Base-by-base conservation (phyloP, 2,329 filamentous ascomycete species). In the Chrysoporthe austroafricana region DNA sequence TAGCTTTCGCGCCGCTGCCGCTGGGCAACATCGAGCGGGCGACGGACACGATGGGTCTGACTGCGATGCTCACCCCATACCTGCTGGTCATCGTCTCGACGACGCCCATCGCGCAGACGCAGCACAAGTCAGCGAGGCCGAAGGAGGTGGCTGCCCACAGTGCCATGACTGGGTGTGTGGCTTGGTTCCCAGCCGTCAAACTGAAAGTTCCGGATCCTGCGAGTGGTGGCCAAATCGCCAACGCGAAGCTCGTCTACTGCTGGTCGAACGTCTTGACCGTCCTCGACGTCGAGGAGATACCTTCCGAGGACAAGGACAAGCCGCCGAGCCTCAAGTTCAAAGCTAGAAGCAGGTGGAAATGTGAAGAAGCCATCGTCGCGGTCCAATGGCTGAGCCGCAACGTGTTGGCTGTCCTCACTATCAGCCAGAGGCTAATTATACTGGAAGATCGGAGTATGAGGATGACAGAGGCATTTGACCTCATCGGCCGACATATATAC, bases 211-310 rank as follows among this genome's bases (percentile, higher is more conserved):
- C 88, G 11, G 90, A 93, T 70, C 82, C 87, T 1, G 84, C 86
- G 59, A 88, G 87, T 0, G 89, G 88, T 5, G 91, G 89, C 73
- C 86, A 89, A 8, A 84, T 90, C 11, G 94, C 92, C 21, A 91
- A 90, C 74, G 91, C 91, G 48, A 98, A 99, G 78, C 85, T 99
- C 21, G 95, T 93, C 0, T 99, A 99, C 80, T 97, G 94, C 78
- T 99, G 96, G 96, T 98, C 96, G 2, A 98, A 98, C 74, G 89
- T 98, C n/a, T 81, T 99, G 71, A 98, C 94, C 0, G 90, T 99
- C 5, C 81, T 99, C 34, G 96, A 99, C 71, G 88, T 98, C 13
- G 90, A 95, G 63, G 91, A 96, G 72, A 83, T 90, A 14, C 85
- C 85, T 26, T 79, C 85, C 0, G 86, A 88, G 16, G 89, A 93